Conservation (phyloP, 345 rosid genomes). For the Excoecaria cochinchinensis region DNA sequence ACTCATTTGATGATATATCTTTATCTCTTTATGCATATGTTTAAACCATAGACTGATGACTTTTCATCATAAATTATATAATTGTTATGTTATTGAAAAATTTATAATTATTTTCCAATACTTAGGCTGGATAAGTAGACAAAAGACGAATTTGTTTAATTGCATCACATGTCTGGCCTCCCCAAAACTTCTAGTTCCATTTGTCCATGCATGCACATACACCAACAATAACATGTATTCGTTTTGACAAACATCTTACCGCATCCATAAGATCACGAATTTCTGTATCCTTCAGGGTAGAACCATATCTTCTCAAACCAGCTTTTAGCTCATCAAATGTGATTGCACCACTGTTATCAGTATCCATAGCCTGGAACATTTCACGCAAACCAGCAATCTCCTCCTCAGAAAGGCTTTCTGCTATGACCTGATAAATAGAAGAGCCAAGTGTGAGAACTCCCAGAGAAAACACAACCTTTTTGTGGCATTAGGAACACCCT, state of each 20-base stretch:
- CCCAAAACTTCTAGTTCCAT: neutral
- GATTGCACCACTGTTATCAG: slow-evolving; percentile 94
- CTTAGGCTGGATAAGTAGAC: neutral
- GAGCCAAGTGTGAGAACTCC: slow-evolving; percentile 6
- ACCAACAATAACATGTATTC: neutral
- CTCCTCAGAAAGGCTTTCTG: slow-evolving; percentile 97
- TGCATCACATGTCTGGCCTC: neutral
- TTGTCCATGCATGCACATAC: neutral
- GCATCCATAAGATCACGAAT: slow-evolving; percentile 98
- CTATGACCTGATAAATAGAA: slow-evolving; percentile 73
- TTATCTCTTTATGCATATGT: no score
- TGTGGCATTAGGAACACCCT: neutral
- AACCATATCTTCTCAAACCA: slow-evolving; percentile 92
- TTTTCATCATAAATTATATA: neutral
- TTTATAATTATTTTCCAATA: neutral
- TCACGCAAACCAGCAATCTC: slow-evolving; percentile 96
- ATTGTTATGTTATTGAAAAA: neutral
- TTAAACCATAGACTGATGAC: neutral
- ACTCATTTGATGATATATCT: no score
- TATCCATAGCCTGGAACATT: slow-evolving; percentile 94
- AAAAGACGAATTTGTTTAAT: neutral
- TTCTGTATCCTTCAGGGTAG: slow-evolving; percentile 93
- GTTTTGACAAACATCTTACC: slow-evolving; percentile 41
- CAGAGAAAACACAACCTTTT: neutral
- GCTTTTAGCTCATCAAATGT: slow-evolving; percentile 98